Evolutionary conservation across 2,329 filamentous ascomycete genomes (phyloP).

Genomic region (Shiraia sp.): DNA sequence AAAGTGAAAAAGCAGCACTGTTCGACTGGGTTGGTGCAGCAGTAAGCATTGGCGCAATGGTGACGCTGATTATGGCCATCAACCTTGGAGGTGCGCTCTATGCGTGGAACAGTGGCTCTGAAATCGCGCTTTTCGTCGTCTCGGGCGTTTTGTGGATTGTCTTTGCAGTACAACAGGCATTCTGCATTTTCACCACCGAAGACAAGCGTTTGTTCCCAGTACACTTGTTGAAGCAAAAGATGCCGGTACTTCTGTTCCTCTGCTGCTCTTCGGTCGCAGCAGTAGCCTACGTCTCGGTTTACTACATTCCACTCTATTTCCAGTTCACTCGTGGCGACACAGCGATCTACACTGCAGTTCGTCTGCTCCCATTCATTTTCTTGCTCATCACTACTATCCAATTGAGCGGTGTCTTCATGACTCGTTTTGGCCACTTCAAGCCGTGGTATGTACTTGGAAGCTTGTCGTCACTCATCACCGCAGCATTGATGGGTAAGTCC

Average conservation of each 20-base stretch:
- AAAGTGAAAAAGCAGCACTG: no score
- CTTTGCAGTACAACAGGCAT: constrained; percentile 53
- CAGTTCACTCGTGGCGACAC: constrained; percentile 22
- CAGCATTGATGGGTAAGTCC: constrained; percentile 17
- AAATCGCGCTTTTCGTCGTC: constrained; percentile 53
- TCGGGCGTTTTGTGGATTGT: constrained; percentile 48
- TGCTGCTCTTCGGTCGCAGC: background rate
- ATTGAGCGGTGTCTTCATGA: constrained; percentile 19
- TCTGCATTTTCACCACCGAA: constrained; percentile 49
- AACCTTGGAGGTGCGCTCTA: constrained; percentile 56
- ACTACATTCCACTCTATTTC: constrained; percentile 33
- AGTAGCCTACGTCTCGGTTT: constrained; percentile 10
- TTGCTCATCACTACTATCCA: constrained; percentile 13
- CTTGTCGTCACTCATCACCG: constrained; percentile 12
- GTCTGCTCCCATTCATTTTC: constrained; percentile 27
- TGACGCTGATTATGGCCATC: constrained; percentile 52
- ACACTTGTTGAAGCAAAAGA: constrained; percentile 45
- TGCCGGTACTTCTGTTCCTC: background rate
- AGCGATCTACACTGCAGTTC: constrained; percentile 19
- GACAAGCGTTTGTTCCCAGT: constrained; percentile 54
- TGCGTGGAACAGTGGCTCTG: constrained; percentile 49
- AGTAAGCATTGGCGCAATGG: constrained; percentile 44
- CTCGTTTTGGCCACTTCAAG: constrained; percentile 16
- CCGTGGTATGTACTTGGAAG: constrained; percentile 19
- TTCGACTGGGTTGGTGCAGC: constrained; percentile 45